Evolutionary conservation across 2,329 filamentous ascomycete species (phyloP).

Genomic region (Hypoxylon sp.): DNA sequence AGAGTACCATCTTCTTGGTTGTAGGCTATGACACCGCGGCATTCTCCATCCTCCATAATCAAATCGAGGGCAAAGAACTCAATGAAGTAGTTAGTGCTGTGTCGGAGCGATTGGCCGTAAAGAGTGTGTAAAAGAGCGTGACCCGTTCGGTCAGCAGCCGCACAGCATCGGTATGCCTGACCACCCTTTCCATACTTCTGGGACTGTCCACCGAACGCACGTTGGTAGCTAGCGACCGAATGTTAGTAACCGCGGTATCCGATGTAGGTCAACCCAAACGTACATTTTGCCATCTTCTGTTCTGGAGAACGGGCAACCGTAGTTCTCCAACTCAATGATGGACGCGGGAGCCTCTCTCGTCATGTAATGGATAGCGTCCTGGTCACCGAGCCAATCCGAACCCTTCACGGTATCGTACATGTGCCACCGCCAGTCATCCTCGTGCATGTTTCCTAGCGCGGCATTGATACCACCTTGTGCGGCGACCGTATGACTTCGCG

Average conservation of each 20-base stretch:
- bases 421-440: constrained; percentile 99
- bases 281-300: constrained; percentile 96
- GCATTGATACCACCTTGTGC: constrained; percentile 89
- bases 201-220: constrained; percentile 97
- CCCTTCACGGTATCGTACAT: constrained; percentile 99
- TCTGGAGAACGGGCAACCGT: constrained; percentile 96
- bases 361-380: constrained; percentile 99
- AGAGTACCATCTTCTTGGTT: constrained; percentile 99
- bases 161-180: constrained; percentile 97
- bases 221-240: constrained; percentile 80
- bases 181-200: constrained; percentile 96
- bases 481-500: constrained; percentile 87
- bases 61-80: constrained; percentile 98
- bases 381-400: constrained; percentile 96
- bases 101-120: constrained; percentile 94
- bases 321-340: constrained; percentile 96
- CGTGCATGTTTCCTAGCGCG: constrained; percentile 94
- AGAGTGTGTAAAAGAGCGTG: constrained; percentile 98
- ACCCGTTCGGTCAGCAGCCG: constrained; percentile 95
- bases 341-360: constrained; percentile 92
- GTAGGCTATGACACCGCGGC: constrained; percentile 96
- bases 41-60: constrained; percentile 97
- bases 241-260: constrained; percentile 41
- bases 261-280: constrained; percentile 52
- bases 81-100: constrained; percentile 99